These are phyloP conservation scores for Neophaeococcomyces aloes DNA, from an alignment of 2,329 filamentous ascomycete genomes.

Conservation along the genomic window DNA sequence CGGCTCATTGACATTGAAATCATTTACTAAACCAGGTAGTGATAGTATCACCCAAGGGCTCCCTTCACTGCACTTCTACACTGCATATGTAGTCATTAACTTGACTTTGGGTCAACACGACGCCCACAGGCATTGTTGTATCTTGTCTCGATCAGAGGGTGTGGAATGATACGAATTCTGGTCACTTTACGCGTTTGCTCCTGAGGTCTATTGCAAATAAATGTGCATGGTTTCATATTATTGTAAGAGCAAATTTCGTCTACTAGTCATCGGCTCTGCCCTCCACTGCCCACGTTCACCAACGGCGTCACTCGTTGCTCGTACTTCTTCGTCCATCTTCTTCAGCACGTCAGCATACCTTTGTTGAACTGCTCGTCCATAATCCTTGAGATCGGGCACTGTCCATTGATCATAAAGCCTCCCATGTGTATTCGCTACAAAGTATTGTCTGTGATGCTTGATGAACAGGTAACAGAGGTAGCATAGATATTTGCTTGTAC, in stretches of 20 bases:
- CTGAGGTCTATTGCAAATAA: too few species aligned
- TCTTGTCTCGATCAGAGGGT: too few species aligned
- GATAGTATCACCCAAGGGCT: too few species aligned
- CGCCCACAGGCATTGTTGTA: too few species aligned
- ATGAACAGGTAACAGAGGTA: conserved; percentile 21
- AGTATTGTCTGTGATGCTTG: conserved; percentile 11
- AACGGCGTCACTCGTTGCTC: neutral
- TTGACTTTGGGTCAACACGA: too few species aligned
- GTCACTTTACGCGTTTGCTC: too few species aligned
- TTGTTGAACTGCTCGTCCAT: neutral
- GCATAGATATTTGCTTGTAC: conserved; percentile 21
- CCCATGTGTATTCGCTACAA: conserved; percentile 16
- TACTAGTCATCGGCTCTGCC: conserved; percentile 8
- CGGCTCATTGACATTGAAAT: too few species aligned
- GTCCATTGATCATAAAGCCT: conserved; percentile 22
- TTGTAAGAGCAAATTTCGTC: conserved; percentile 4
- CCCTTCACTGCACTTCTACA: too few species aligned
- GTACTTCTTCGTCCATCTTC: neutral
- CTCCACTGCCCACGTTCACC: neutral
- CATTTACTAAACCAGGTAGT: too few species aligned
- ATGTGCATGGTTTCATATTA: neutral
- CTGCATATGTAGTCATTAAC: too few species aligned
- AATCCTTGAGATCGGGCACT: conserved; percentile 16
- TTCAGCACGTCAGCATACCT: neutral
- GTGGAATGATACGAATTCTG: too few species aligned